Evolutionary conservation across 768 basidiomycete species (phyloP), one percentile per base, ranked within the genome.

Genomic region (Macrolepiota fuliginosa): DNA sequence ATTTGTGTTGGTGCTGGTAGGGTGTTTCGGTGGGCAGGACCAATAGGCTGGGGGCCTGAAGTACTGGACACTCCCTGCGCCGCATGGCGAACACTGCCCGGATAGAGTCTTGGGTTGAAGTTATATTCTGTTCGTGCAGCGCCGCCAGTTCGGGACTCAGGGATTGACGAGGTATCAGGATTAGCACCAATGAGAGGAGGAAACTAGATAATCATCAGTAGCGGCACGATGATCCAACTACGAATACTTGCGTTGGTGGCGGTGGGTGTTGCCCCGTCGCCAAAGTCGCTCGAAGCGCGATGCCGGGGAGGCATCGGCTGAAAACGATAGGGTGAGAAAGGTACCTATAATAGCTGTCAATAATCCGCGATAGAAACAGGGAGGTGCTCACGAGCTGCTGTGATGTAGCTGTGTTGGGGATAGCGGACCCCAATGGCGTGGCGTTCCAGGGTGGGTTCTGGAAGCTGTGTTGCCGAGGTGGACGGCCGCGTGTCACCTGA

Each of bases 401-500:
- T 32, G 57, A 49, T 19, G 51, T 22, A 5, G 24, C 17, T 15
- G 24, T 36, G 7, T 39, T 32, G 5, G 56, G 35, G 10, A 35
- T 24, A 5, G 62, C n/a, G 10, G 42, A 27, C 15, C 40, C 53
- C 27, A 13, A 11, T 17, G 37, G 37, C 11, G 37, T 9, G 7
- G 22, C 25, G 22, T 45, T 57, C 54, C 54, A 56, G 2, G 55
- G 7, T 40, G 24, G 55, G 13, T 36, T 22, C 17, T 39, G 61
- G 15, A 55, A 9, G 19, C 22, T 25, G 25, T 29, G 27, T 54
- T 24, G 53, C 15, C 53, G 25, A 19, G 52, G 39, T 11, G 35
- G 49, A 37, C 35, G 45, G 22, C 12, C 46, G 3, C 37, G 62
- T 36, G 32, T 13, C 29, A 70, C 54, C 57, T 72, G 68, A 42